Conservation (phyloP, 257 asterid species). For the Primulina huaijiensis region DNA sequence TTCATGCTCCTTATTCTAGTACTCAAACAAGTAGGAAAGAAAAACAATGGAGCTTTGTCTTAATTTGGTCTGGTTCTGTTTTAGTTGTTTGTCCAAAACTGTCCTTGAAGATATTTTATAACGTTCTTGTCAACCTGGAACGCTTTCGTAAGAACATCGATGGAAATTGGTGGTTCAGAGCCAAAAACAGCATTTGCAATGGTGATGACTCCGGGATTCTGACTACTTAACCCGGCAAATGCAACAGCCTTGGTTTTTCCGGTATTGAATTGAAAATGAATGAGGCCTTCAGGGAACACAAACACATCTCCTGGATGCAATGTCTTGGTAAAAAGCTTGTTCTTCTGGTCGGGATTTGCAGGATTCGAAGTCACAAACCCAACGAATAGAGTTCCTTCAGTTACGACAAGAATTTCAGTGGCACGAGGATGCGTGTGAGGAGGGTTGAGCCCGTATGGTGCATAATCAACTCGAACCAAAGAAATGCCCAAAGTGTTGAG, state of each 20-base stretch:
- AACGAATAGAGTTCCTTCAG: not conserved
- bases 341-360: not conserved
- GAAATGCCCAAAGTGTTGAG: not conserved
- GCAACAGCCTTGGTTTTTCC: not conserved
- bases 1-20: too few relatives aligned
- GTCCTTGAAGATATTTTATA: not conserved
- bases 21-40: too few relatives aligned
- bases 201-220: not conserved
- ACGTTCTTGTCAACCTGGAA: not conserved
- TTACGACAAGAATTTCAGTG: not conserved
- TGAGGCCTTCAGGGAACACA: not conserved
- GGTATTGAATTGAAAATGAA: not conserved
- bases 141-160: not conserved
- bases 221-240: not conserved
- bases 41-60: too few relatives aligned
- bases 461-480: not conserved
- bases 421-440: not conserved
- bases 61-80: too few relatives aligned
- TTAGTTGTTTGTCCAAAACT: not conserved
- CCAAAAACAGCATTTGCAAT: not conserved
- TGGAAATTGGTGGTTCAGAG: not conserved
- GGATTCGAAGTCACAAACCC: not conserved
- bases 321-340: not conserved
- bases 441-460: not conserved
- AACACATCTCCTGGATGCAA: not conserved